Evolutionary conservation across 1,284 basidiomycete species (phyloP).

Genomic region (Malassezia japonica): DNA sequence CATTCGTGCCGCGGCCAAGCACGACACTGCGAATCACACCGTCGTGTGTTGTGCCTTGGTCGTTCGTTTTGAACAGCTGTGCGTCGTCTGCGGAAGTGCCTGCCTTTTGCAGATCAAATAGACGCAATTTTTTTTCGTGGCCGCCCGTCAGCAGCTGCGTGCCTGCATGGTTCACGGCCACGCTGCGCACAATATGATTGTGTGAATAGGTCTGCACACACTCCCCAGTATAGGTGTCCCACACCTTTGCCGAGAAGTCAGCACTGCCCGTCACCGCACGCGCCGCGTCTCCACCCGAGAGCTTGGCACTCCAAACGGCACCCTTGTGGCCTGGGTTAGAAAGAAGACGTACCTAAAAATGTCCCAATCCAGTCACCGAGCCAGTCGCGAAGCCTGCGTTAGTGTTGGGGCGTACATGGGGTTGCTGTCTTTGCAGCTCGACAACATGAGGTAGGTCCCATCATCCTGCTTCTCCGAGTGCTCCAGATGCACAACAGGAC

Average conservation of each 20-base stretch:
- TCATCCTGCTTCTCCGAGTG: slow-evolving; percentile 69
- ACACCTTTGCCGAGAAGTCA: slow-evolving; percentile 98
- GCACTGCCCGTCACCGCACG: slow-evolving; percentile 86
- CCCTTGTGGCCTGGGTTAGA: slow-evolving; percentile 69
- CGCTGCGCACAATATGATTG: slow-evolving; percentile 92
- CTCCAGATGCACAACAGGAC: slow-evolving; percentile 85
- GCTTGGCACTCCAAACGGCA: slow-evolving; percentile 92
- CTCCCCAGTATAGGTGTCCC: slow-evolving; percentile 87
- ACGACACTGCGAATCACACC: slow-evolving; percentile 84
- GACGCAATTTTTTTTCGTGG: slow-evolving; percentile 90
- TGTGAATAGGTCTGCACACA: slow-evolving; percentile 85
- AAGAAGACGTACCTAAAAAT: slow-evolving; percentile 60
- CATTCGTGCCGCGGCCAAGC: slow-evolving; percentile 58
- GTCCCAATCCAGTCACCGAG: slow-evolving; percentile 96
- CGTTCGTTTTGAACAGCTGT: slow-evolving; percentile 57
- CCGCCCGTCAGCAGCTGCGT: slow-evolving; percentile 77
- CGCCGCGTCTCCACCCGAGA: slow-evolving; percentile 59
- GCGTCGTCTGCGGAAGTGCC: slow-evolving; percentile 60
- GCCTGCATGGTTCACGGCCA: slow-evolving; percentile 66
- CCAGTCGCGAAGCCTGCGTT: slow-evolving; percentile 34
- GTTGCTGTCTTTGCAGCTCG: slow-evolving; percentile 47
- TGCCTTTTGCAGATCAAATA: slow-evolving; percentile 64
- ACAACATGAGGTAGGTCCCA: slow-evolving; percentile 42
- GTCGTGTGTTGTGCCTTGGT: slow-evolving; percentile 56
- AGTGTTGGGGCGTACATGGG: slow-evolving; percentile 27